phyloP scores from a whole-genome alignment of 2,329 filamentous ascomycete species.

The Penicillium sp. region DNA sequence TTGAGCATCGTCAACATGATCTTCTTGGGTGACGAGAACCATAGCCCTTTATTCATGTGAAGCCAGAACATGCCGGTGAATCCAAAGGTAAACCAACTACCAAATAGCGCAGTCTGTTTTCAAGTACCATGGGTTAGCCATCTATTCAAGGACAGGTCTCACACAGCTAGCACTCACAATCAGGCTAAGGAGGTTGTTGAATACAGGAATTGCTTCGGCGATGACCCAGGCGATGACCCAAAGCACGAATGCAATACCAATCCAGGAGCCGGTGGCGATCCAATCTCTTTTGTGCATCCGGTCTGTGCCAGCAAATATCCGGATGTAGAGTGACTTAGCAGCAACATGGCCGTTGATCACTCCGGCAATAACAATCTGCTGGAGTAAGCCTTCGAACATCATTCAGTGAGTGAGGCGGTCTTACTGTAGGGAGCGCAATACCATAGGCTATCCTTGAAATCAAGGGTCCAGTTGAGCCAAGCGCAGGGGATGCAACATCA shows the following conservation, averaged over 20 bases:
- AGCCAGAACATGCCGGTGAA: slow-evolving; percentile 32
- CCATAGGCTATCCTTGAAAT: slow-evolving; percentile 66
- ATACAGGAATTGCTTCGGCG: slow-evolving; percentile 67
- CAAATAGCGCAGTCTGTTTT: slow-evolving; percentile 55
- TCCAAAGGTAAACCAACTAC: slow-evolving; percentile 62
- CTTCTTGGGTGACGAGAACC: slow-evolving; percentile 25
- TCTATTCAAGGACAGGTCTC: not conserved
- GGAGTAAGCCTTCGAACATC: not conserved
- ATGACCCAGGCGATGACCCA: slow-evolving; percentile 67
- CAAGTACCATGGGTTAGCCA: not conserved
- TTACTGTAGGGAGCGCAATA: slow-evolving; percentile 62
- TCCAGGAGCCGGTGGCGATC: slow-evolving; percentile 57
- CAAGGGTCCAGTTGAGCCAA: slow-evolving; percentile 59
- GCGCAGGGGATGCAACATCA: slow-evolving; percentile 63
- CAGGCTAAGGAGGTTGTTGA: slow-evolving; percentile 65
- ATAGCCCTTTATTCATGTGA: slow-evolving; percentile 26
- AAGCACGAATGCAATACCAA: slow-evolving; percentile 53
- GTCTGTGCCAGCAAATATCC: slow-evolving; percentile 60
- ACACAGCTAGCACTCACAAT: slow-evolving; percentile 38
- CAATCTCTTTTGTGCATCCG: slow-evolving; percentile 52
- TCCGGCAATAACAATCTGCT: slow-evolving; percentile 64
- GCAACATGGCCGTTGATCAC: slow-evolving; percentile 69
- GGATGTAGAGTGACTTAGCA: slow-evolving; percentile 64
- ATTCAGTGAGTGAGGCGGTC: not conserved
- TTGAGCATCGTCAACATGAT: slow-evolving; percentile 23